Evolutionary conservation across 2,329 filamentous ascomycete genomes (phyloP), one percentile per base, ranked within the genome.

Genomic region (Aspergillus puulaauensis): DNA sequence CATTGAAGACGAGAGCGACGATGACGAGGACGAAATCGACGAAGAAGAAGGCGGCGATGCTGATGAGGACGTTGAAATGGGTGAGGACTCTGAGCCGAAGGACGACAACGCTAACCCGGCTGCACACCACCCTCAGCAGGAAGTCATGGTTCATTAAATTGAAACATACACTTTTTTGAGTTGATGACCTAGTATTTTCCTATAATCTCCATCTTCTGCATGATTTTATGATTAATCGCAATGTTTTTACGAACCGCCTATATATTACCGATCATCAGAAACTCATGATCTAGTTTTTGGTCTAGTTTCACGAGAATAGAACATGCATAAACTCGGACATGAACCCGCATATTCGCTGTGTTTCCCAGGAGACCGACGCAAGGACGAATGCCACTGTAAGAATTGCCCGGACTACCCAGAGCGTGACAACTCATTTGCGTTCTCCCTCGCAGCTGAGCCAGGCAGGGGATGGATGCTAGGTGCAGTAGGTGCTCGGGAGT

Each of bases 1-100:
- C 71, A 85, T 92, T 46, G 90, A 91, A 68, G 87, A 86, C 55
- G 90, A 92, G 73, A 90, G 86, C 64, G 89, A 89, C 33, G 87
- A 87, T 60, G 85, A 90, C 23, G 86, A 87, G 53, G 86, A 89
- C 58, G 87, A 89, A 14, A 82, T 87, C 37, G 86, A 88, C 46
- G 83, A 84, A 57, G 84, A 86, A 57, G 84, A 84, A 54, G 83
- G 77, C 6, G 85, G 82, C 40, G 86, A 83, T 50, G 83, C 79
- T 48, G 77, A 80, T 45, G 82, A 83, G 40, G 81, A 83, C 63
- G 81, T 84, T 64, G 83, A 84, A 64, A 84, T 84, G 81, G 83
- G 79, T 23, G 82, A 84, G 43, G 82, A 82, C 56, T 76, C 79
- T 19, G 76, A 79, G 54, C 71, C 71, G 14, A 76, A 77, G 61